Conservation (phyloP, 495 filamentous ascomycete genomes). For the Trichoderma asperelloides region DNA sequence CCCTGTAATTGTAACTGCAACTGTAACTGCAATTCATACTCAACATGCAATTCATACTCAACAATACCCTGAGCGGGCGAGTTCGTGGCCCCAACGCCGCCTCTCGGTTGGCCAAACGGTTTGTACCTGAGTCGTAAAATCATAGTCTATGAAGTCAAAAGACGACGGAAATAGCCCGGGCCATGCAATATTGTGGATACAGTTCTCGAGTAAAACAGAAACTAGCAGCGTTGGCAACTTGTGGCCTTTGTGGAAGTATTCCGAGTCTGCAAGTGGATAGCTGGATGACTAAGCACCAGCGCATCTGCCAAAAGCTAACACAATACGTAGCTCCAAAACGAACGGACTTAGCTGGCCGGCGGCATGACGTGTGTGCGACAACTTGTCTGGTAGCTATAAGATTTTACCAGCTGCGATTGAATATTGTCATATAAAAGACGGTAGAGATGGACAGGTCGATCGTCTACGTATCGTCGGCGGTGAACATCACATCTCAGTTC, state of each 20-base stretch:
- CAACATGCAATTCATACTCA: no score
- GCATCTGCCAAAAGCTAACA: background rate
- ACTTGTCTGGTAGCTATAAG: background rate
- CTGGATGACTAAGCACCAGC: background rate
- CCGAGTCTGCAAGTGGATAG: background rate
- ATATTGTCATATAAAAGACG: background rate
- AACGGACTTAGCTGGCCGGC: no score
- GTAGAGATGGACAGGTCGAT: background rate
- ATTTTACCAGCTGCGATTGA: background rate
- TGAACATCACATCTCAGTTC: slow-evolving; percentile 49
- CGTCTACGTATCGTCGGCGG: background rate
- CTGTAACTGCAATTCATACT: no score
- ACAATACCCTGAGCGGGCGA: no score
- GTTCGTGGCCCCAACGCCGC: no score
- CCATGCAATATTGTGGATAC: background rate
- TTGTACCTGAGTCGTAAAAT: background rate
- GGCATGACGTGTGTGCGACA: background rate
- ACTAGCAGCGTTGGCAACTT: background rate
- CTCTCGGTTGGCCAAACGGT: background rate
- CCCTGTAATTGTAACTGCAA: no score
- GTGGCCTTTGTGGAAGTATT: background rate
- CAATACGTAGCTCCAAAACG: background rate
- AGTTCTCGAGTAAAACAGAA: background rate
- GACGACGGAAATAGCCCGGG: background rate
- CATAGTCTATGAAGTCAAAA: background rate